Evolutionary conservation across 768 basidiomycete genomes (phyloP).

Genomic region (Boletus eberwhitei): DNA sequence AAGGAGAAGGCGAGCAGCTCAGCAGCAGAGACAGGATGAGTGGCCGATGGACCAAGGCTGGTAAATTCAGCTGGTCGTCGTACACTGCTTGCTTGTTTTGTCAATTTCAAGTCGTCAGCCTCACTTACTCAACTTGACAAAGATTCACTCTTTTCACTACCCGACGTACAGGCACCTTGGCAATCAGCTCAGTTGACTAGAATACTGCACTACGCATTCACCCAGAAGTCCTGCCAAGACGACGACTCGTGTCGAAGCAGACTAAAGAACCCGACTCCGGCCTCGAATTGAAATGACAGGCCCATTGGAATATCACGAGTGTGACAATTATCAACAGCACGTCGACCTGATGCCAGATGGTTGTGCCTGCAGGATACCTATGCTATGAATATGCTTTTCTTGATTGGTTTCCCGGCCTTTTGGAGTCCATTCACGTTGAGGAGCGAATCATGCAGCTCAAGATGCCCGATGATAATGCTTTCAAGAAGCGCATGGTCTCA

Average conservation of each 20-base stretch:
- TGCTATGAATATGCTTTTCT: conserved; percentile 83
- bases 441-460: conserved; percentile 82
- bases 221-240: background rate
- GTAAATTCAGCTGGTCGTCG: conserved; percentile 8
- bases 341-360: background rate
- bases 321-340: conserved; percentile 6
- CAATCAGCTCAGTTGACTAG: background rate
- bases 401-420: conserved; percentile 89
- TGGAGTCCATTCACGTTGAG: conserved; percentile 93
- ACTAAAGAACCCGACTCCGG: background rate
- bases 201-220: background rate
- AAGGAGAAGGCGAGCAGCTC: background rate
- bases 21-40: background rate
- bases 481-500: conserved; percentile 85
- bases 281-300: background rate
- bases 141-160: background rate
- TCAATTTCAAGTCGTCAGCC: conserved; percentile 31
- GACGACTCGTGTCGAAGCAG: background rate
- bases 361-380: conserved; percentile 80
- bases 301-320: background rate
- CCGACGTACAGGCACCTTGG: background rate
- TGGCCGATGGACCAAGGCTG: conserved; percentile 12
- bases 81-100: conserved; percentile 25
- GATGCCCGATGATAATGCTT: conserved; percentile 89
- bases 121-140: conserved; percentile 1